These are phyloP conservation scores for Berberis vulgaris DNA, from an alignment of 164 flowering plant genomes.

Conservation along the genomic window DNA sequence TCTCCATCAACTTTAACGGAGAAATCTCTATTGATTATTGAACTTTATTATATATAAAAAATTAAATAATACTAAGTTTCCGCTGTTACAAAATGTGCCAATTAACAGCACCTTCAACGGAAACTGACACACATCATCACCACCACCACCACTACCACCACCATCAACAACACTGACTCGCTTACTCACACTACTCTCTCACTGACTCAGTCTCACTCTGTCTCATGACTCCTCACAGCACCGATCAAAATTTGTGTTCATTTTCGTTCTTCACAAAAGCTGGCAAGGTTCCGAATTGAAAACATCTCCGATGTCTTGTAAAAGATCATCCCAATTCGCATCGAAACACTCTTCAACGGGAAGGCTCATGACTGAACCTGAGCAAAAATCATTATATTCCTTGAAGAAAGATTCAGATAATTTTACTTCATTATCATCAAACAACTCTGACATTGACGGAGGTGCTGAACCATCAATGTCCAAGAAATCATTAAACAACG, in stretches of 20 bases:
- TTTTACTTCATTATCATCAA: slow-evolving; percentile 17
- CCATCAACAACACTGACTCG: background rate
- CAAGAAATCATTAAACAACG: slow-evolving; percentile 28
- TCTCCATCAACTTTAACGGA: background rate
- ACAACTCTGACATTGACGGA: slow-evolving; percentile 13
- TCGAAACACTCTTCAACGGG: slow-evolving; percentile 15
- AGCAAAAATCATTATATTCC: slow-evolving; percentile 13
- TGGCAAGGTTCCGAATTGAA: slow-evolving; percentile 44
- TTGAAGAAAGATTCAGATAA: slow-evolving; percentile 4
- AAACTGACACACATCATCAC: background rate
- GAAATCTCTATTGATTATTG: background rate
- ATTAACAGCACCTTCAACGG: too few relatives aligned
- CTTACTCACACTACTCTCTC: background rate
- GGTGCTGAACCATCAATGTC: slow-evolving; percentile 9
- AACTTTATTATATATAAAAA: background rate
- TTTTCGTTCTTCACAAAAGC: background rate
- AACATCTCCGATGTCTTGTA: slow-evolving; percentile 70
- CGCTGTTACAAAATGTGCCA: background rate
- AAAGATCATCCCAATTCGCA: slow-evolving; percentile 27
- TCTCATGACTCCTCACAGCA: background rate
- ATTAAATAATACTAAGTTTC: background rate
- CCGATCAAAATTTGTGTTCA: too few relatives aligned
- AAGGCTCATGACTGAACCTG: slow-evolving; percentile 11
- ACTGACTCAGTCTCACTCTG: too few relatives aligned
- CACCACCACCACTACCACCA: background rate